phyloP scores from a whole-genome alignment of 805 yeast genomes.

The Monosporozyma aquatica region DNA sequence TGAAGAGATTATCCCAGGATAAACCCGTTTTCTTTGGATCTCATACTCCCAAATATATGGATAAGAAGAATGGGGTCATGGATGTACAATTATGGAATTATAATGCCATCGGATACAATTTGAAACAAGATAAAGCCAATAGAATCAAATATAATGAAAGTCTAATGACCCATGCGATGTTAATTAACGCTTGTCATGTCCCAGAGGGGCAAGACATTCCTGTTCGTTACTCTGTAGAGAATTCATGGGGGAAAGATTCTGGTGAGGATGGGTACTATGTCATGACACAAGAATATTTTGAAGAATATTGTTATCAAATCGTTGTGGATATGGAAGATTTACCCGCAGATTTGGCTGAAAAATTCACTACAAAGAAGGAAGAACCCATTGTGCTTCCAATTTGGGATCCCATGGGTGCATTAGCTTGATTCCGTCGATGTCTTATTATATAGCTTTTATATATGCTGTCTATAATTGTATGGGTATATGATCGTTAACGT shows the following conservation, averaged over 20 bases:
- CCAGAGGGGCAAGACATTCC: slow-evolving; percentile 49
- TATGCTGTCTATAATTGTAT: too few relatives aligned
- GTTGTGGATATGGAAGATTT: slow-evolving; percentile 50
- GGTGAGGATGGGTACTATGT: slow-evolving; percentile 62
- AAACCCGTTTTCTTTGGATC: slow-evolving; percentile 84
- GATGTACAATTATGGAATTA: slow-evolving; percentile 65
- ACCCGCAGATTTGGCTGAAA: slow-evolving; percentile 32
- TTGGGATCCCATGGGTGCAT: slow-evolving; percentile 76
- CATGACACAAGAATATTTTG: slow-evolving; percentile 66
- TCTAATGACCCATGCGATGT: slow-evolving; percentile 87
- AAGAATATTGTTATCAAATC: slow-evolving; percentile 66
- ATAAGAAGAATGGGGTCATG: slow-evolving; percentile 57
- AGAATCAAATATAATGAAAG: slow-evolving; percentile 64
- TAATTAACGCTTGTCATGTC: slow-evolving; percentile 70
- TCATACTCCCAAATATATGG: slow-evolving; percentile 74
- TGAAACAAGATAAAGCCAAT: slow-evolving; percentile 51
- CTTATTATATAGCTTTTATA: too few relatives aligned
- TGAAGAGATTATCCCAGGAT: slow-evolving; percentile 58
- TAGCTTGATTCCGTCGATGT: too few relatives aligned
- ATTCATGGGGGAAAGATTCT: slow-evolving; percentile 65
- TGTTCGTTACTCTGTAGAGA: slow-evolving; percentile 62
- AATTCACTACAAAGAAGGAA: slow-evolving; percentile 33
- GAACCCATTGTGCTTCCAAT: slow-evolving; percentile 55
- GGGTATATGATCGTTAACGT: too few relatives aligned
- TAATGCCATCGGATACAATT: slow-evolving; percentile 45